phyloP scores from a whole-genome alignment of 2,329 filamentous ascomycete genomes.

The Sporothrix pseudoabietina region DNA sequence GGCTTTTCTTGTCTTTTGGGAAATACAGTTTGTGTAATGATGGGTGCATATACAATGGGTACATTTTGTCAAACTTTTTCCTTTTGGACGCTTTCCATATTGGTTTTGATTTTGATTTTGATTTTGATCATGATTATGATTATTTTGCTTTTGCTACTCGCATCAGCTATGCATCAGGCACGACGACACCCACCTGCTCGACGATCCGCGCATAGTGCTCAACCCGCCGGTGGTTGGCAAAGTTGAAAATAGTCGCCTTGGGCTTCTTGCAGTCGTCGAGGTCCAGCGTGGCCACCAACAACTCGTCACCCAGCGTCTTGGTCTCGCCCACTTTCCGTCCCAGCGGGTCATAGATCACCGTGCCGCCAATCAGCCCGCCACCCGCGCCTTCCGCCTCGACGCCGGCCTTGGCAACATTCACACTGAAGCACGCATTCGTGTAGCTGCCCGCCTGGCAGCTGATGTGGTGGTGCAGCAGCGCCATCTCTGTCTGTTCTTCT shows the following conservation, averaged over 20 bases:
- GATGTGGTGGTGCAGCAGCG: slow-evolving; percentile 54
- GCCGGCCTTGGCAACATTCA: slow-evolving; percentile 52
- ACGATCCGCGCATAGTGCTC: slow-evolving; percentile 48
- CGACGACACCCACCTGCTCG: slow-evolving; percentile 45
- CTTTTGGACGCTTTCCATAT: no score
- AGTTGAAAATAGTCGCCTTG: slow-evolving; percentile 53
- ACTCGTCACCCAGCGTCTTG: slow-evolving; percentile 51
- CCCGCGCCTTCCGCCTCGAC: slow-evolving; percentile 48
- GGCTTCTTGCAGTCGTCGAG: slow-evolving; percentile 50
- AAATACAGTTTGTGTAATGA: slow-evolving; percentile 8
- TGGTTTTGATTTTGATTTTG: neutral
- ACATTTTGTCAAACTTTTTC: neutral
- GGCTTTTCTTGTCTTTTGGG: neutral
- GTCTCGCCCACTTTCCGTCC: slow-evolving; percentile 55
- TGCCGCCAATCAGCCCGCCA: slow-evolving; percentile 51
- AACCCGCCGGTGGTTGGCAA: slow-evolving; percentile 48
- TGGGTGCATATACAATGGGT: slow-evolving; percentile 24
- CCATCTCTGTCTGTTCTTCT: slow-evolving; percentile 49
- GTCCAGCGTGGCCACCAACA: slow-evolving; percentile 55
- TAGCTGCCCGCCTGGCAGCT: slow-evolving; percentile 55
- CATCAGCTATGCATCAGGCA: slow-evolving; percentile 36
- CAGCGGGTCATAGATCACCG: slow-evolving; percentile 51
- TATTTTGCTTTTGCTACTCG: neutral
- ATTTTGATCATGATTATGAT: neutral
- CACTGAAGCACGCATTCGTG: slow-evolving; percentile 54